Conservation (phyloP, 2,329 filamentous ascomycete genomes). For the Penicillium sclerotiorum region DNA sequence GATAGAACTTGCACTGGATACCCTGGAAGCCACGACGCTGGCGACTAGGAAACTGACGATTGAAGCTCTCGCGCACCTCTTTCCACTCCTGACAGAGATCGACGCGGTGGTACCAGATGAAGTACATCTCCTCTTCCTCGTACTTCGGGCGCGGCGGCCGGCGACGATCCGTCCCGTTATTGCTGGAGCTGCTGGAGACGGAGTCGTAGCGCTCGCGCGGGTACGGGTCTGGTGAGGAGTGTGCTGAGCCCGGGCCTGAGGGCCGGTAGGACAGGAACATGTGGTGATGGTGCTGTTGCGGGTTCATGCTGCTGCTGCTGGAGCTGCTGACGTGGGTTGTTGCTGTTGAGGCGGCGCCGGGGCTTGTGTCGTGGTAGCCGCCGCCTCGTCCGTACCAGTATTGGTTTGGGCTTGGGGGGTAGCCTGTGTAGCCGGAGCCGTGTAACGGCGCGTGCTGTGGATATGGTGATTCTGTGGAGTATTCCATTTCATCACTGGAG, state of each 20-base stretch:
- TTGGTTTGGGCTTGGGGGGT: constrained; percentile 32
- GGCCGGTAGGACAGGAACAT: constrained; percentile 31
- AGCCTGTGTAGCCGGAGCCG: constrained; percentile 24
- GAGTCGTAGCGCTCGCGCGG: constrained; percentile 44
- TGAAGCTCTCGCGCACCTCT: constrained; percentile 48
- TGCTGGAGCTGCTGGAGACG: constrained; percentile 44
- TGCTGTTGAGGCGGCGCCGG: constrained; percentile 19
- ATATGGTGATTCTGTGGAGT: constrained; percentile 21
- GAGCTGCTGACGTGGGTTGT: constrained; percentile 21
- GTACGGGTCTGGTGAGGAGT: constrained; percentile 41
- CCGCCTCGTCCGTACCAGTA: constrained; percentile 29
- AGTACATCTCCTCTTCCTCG: constrained; percentile 51
- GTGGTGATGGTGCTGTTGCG: constrained; percentile 22
- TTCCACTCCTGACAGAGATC: constrained; percentile 52
- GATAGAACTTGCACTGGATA: constrained; percentile 55
- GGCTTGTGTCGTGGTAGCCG: constrained; percentile 26
- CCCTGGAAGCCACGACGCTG: constrained; percentile 47
- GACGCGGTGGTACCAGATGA: constrained; percentile 54
- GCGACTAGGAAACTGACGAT: constrained; percentile 45
- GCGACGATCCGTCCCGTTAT: constrained; percentile 37
- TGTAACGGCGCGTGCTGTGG: constrained; percentile 19
- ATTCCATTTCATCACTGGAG: constrained; percentile 19
- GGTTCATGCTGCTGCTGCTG: constrained; percentile 14
- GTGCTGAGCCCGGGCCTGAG: constrained; percentile 30
- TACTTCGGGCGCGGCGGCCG: constrained; percentile 51